Evolutionary conservation across 2,329 filamentous ascomycete species (phyloP).

Genomic region (Parastagonospora avenae): DNA sequence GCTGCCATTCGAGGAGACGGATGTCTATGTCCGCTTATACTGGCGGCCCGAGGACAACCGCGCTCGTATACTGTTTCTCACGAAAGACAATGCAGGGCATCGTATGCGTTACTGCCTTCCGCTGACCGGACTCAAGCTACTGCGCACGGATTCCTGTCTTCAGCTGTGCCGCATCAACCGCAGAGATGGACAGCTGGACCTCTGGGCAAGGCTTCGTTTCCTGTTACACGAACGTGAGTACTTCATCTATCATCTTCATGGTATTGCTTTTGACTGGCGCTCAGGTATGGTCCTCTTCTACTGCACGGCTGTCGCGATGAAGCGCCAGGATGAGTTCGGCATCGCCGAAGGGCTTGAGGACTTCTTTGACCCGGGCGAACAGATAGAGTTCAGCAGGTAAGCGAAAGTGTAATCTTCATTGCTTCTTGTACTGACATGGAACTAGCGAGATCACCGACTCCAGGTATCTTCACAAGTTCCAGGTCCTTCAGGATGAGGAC

Average conservation of each 20-base stretch:
- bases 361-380: conserved; percentile 53
- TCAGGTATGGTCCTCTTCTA: conserved; percentile 63
- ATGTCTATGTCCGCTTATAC: conserved; percentile 57
- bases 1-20: conserved; percentile 54
- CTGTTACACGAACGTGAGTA: conserved; percentile 58
- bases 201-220: conserved; percentile 63
- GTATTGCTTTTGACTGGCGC: background rate
- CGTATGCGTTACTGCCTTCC: conserved; percentile 56
- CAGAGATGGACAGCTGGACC: conserved; percentile 49
- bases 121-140: conserved; percentile 53
- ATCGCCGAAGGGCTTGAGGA: conserved; percentile 52
- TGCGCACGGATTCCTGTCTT: conserved; percentile 49
- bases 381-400: conserved; percentile 57
- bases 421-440: conserved; percentile 12
- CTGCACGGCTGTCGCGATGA: conserved; percentile 62
- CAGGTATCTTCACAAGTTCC: conserved; percentile 58
- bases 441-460: conserved; percentile 58
- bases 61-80: conserved; percentile 60
- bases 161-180: conserved; percentile 48
- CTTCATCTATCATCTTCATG: background rate
- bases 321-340: conserved; percentile 57
- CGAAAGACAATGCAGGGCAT: conserved; percentile 46
- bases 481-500: conserved; percentile 58
- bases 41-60: conserved; percentile 57
- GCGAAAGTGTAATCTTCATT: conserved; percentile 7